Evolutionary conservation across 768 basidiomycete species (phyloP).

Genomic region (Suillus fuscotomentosus): DNA sequence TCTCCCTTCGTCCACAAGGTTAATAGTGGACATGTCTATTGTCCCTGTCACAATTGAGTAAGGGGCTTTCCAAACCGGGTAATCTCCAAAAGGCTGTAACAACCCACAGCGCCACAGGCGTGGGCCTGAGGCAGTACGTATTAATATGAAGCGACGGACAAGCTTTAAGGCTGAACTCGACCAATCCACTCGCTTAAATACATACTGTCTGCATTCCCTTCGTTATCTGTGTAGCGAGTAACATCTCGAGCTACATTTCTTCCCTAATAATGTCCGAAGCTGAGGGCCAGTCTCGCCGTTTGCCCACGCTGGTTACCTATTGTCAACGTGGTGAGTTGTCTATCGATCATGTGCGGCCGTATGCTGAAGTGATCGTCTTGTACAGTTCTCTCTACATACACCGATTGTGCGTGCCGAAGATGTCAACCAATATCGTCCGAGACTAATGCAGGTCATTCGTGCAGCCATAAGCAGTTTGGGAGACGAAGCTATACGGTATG

Average conservation of each 20-base stretch:
- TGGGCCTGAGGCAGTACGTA: neutral
- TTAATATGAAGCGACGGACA: neutral
- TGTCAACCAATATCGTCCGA: neutral
- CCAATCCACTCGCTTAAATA: neutral
- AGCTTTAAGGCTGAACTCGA: neutral
- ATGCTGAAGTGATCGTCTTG: slow-evolving; percentile 11
- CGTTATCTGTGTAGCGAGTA: neutral
- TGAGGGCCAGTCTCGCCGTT: slow-evolving; percentile 35
- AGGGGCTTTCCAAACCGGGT: neutral
- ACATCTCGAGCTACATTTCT: slow-evolving; percentile 10
- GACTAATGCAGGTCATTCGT: slow-evolving; percentile 2
- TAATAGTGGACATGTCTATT: neutral
- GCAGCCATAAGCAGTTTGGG: slow-evolving; percentile 67
- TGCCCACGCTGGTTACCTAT: slow-evolving; percentile 63
- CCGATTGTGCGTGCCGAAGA: slow-evolving; percentile 49
- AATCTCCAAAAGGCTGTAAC: neutral
- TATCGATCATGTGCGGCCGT: slow-evolving; percentile 7
- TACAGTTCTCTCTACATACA: slow-evolving; percentile 57
- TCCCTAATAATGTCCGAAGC: slow-evolving; percentile 33
- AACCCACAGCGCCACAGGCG: neutral
- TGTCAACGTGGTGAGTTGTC: slow-evolving; percentile 67
- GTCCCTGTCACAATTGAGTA: neutral
- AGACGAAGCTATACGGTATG: slow-evolving; percentile 50
- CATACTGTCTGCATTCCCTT: neutral
- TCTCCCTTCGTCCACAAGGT: neutral